Evolutionary conservation across 108 stramenopile genomes (phyloP), one percentile per base, ranked within the genome.

Genomic region (Nitzschia palea): DNA sequence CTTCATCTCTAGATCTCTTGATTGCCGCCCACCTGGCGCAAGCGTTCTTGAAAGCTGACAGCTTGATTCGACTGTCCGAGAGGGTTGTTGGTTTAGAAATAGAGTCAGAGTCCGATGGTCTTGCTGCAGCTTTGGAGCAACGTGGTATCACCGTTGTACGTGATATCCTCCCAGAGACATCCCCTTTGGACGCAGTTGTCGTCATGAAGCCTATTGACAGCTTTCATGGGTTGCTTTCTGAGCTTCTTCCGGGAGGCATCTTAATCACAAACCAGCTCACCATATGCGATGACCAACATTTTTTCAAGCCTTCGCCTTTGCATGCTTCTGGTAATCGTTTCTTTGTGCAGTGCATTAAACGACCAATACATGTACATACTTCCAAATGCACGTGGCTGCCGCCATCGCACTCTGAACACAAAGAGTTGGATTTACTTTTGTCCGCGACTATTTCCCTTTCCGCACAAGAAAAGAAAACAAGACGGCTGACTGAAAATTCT

Each of bases 301-400:
- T 44, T 27, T 43, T 44, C 4, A 28, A 53, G 44, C 40, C 45
- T 12, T 17, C 29, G 17, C 8, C 30, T 1, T 26, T 65, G 1
- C 31, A 72, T 4, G 23, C 42, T 29, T 20, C 40, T 1, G 17
- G 9, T 20, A 23, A n/a, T 9, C 27, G 9, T 20, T 30, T 32
- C 40, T 42, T 35, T 20, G 10, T 42, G 17, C 33, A 28, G 30
- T 32, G 50, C 25, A 28, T 77, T 8, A 64, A 62, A 31, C 25
- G 62, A 28, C 8, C 52, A 15, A 37, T 67, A 32, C 44, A 43
- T 45, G 64, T 44, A 52, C 77, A 66, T 65, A 25, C 57, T 44
- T 77, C 64, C 28, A 80, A 36, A n/a, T 80, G 79, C 35, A 64
- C 55, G n/a, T 83, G 74, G 68, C 51, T 74, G 67, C 53, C 67